phyloP scores from a whole-genome alignment of 73 alveolate genomes.

The Paramecium primaurelia region DNA sequence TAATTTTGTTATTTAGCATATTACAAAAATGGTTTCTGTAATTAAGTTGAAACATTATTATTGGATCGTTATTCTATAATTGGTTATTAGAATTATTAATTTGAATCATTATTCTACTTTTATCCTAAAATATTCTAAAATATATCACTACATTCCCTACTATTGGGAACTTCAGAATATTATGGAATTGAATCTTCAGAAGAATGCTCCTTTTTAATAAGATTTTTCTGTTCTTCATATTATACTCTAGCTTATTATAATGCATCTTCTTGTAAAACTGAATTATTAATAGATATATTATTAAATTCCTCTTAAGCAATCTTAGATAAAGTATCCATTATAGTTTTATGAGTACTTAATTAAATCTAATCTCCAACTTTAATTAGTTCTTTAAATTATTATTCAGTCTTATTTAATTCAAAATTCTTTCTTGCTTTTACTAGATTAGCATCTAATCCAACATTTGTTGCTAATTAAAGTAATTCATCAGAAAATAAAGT shows the following conservation, averaged over 20 bases:
- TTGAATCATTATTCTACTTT: not conserved
- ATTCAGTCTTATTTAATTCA: not conserved
- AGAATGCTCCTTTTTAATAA: not conserved
- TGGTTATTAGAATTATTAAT: not conserved
- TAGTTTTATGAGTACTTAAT: not conserved
- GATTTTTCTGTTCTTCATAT: not conserved
- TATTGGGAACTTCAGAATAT: not conserved
- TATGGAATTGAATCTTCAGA: not conserved
- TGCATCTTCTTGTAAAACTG: not conserved
- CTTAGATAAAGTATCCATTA: not conserved
- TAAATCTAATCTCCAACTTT: slow-evolving; percentile 9
- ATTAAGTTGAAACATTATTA: not conserved
- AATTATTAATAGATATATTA: not conserved
- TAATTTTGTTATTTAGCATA: not conserved
- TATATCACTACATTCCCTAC: not conserved
- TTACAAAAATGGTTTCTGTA: not conserved
- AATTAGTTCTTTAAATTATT: not conserved
- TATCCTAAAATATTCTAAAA: not conserved
- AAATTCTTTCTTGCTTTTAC: not conserved
- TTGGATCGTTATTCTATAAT: not conserved
- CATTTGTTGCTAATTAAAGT: not conserved
- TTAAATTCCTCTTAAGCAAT: not conserved
- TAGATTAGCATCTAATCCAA: not conserved
- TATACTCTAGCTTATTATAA: not conserved
- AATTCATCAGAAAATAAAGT: slow-evolving; percentile 14